Percentiles rank a stretch among this genome's conserved stretches.
Evolutionary conservation across 176 grass and related monocot genomes (phyloP).

Genomic region (Calamus simplicifolius): DNA sequence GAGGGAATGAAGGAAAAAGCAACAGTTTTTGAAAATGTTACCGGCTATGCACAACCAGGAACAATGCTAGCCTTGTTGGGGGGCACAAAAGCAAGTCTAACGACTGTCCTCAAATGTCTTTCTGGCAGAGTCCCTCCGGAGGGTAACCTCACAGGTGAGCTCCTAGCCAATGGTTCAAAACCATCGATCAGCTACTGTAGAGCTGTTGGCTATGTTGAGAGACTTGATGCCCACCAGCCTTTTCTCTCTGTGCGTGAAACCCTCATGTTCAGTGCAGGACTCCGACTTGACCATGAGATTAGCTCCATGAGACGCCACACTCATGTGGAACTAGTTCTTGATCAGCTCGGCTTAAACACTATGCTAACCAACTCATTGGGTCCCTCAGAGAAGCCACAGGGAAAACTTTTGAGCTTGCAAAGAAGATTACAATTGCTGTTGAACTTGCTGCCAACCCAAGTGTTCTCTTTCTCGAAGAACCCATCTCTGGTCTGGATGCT

Average conservation of each 20-base stretch:
- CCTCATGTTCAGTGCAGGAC: conserved; percentile 24
- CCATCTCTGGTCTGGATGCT: conserved; percentile 20
- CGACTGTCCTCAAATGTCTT: no score
- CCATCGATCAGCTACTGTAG: no score
- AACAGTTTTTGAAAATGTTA: no score
- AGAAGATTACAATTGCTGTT: conserved; percentile 24
- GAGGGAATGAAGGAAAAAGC: no score
- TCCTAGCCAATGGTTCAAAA: no score
- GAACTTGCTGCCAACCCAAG: conserved; percentile 28
- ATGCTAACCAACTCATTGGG: not conserved
- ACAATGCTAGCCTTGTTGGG: no score
- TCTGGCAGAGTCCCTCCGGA: no score
- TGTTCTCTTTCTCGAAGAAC: conserved; percentile 23
- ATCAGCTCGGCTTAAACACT: conserved; percentile 2
- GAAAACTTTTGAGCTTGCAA: conserved; percentile 25
- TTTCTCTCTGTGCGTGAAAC: conserved; percentile 19
- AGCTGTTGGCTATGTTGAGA: not conserved
- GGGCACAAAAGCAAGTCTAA: no score
- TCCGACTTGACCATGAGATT: conserved; percentile 11
- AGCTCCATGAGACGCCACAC: not conserved
- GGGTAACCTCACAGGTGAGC: no score
- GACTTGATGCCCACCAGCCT: conserved; percentile 11
- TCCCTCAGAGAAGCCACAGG: conserved; percentile 17
- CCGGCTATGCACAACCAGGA: no score
- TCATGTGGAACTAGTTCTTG: not conserved